Evolutionary conservation across 495 filamentous ascomycete genomes (phyloP).

Genomic region (Viridothelium virens): DNA sequence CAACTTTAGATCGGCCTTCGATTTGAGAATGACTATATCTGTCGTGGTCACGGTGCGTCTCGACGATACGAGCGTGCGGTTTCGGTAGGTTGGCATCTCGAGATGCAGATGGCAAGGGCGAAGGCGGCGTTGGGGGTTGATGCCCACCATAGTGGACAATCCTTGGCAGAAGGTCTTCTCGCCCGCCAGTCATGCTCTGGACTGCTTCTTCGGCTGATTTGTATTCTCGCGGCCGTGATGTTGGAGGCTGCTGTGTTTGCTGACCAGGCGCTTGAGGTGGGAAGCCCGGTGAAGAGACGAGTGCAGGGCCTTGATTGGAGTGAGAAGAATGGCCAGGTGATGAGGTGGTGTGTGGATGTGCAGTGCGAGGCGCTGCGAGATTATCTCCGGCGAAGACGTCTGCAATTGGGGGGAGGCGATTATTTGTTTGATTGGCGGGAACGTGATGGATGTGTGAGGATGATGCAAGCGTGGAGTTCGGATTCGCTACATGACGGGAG

Average conservation of each 20-base stretch:
- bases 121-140: slow-evolving; percentile 87
- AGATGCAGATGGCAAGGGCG: slow-evolving; percentile 47
- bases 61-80: neutral
- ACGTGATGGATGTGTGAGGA: slow-evolving; percentile 90
- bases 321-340: slow-evolving; percentile 57
- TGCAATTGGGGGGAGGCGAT: slow-evolving; percentile 86
- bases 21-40: neutral
- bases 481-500: slow-evolving; percentile 74
- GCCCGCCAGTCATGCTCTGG: slow-evolving; percentile 76
- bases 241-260: slow-evolving; percentile 37
- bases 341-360: slow-evolving; percentile 26
- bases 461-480: slow-evolving; percentile 75
- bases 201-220: slow-evolving; percentile 94
- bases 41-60: neutral
- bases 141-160: slow-evolving; percentile 91
- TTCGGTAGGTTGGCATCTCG: neutral
- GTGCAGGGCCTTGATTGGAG: slow-evolving; percentile 50
- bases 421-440: slow-evolving; percentile 79
- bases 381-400: slow-evolving; percentile 86
- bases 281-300: slow-evolving; percentile 72
- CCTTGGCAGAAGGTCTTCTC: slow-evolving; percentile 82
- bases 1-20: neutral
- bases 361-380: slow-evolving; percentile 52
- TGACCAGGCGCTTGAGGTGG: slow-evolving; percentile 38
- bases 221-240: slow-evolving; percentile 67